Evolutionary conservation across 2,329 filamentous ascomycete species (phyloP).

Genomic region (Aspergillus latus): DNA sequence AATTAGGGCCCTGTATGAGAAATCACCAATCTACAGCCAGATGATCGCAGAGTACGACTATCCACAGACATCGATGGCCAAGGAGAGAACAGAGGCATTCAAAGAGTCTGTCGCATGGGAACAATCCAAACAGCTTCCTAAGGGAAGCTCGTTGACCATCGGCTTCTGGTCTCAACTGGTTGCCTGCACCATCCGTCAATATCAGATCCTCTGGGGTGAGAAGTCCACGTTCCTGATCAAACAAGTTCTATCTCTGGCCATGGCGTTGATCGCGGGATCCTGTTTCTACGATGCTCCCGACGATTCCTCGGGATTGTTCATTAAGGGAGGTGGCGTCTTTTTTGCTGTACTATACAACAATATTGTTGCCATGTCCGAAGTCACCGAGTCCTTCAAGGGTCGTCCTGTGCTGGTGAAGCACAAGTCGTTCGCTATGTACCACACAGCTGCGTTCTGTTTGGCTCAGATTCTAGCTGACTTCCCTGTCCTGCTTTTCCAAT

Average conservation of each 20-base stretch:
- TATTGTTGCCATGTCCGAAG: constrained; percentile 65
- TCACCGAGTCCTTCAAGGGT: constrained; percentile 62
- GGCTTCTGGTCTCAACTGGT: constrained; percentile 57
- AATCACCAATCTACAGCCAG: constrained; percentile 49
- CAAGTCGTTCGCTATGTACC: constrained; percentile 57
- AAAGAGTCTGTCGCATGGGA: constrained; percentile 53
- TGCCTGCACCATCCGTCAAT: constrained; percentile 59
- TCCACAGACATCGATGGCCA: constrained; percentile 51
- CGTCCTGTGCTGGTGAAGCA: constrained; percentile 62
- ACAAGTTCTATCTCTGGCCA: constrained; percentile 56
- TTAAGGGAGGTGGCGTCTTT: constrained; percentile 65
- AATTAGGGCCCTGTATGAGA: constrained; percentile 53
- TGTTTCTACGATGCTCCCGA: constrained; percentile 65
- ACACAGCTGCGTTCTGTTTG: constrained; percentile 50
- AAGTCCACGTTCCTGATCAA: constrained; percentile 64
- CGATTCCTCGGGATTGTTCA: constrained; percentile 61
- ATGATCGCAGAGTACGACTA: constrained; percentile 61
- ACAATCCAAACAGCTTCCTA: constrained; percentile 56
- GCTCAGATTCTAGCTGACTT: constrained; percentile 52
- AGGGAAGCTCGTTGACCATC: constrained; percentile 58
- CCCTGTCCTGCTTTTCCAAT: constrained; percentile 59
- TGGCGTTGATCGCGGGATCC: constrained; percentile 64
- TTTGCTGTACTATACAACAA: constrained; percentile 62
- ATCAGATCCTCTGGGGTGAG: constrained; percentile 66
- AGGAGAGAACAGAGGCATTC: constrained; percentile 55